Percentiles rank a stretch among this genome's conserved stretches.
Evolutionary conservation across 305 asterid genomes (phyloP).

Genomic region (Striga hermonthica): DNA sequence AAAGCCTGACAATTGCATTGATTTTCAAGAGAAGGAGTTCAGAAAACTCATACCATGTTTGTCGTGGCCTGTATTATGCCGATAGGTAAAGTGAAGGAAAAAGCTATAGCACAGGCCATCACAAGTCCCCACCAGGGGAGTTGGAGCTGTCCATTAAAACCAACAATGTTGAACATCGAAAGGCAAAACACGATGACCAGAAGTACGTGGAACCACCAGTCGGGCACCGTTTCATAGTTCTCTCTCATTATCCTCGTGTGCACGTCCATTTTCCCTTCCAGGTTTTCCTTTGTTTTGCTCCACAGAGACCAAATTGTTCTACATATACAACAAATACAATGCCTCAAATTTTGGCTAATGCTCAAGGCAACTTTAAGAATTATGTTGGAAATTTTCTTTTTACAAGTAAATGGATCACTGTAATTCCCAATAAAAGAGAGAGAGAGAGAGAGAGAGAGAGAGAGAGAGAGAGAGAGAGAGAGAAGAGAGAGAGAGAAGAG

Average conservation of each 20-base stretch:
- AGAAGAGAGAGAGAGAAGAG: too few relatives aligned
- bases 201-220: constrained; percentile 59
- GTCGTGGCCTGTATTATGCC: constrained; percentile 67
- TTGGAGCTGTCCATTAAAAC: constrained; percentile 53
- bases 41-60: constrained; percentile 41
- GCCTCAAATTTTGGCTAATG: too few relatives aligned
- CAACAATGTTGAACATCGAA: constrained; percentile 42
- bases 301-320: constrained; percentile 55
- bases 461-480: too few relatives aligned
- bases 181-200: constrained; percentile 38
- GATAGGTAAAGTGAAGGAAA: constrained; percentile 57
- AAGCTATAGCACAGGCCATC: constrained; percentile 49
- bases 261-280: constrained; percentile 40
- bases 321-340: neutral
- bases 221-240: constrained; percentile 54
- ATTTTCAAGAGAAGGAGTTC: too few relatives aligned
- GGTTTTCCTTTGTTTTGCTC: constrained; percentile 33
- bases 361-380: too few relatives aligned
- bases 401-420: too few relatives aligned
- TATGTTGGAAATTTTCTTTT: too few relatives aligned
- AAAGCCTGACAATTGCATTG: neutral
- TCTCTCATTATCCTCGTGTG: constrained; percentile 62
- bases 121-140: constrained; percentile 88
- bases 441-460: too few relatives aligned
- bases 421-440: too few relatives aligned